Conservation (phyloP, 176 grass and related monocot genomes). For the Otatea glauca region DNA sequence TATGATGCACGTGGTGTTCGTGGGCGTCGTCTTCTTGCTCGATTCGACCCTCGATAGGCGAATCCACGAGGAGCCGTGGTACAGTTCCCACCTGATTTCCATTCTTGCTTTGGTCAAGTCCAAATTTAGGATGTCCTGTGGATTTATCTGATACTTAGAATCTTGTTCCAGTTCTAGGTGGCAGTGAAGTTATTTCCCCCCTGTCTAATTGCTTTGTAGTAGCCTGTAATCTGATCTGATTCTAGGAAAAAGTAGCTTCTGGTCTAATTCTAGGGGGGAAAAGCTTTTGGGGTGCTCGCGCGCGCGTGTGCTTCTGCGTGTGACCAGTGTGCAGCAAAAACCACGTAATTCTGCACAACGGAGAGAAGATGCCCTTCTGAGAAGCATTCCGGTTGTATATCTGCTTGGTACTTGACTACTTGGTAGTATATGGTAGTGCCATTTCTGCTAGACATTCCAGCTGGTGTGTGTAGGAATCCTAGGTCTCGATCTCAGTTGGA, state of each 20-base stretch:
- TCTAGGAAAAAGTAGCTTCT: background rate
- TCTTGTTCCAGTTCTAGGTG: slow-evolving; percentile 11
- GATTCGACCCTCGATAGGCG: slow-evolving; percentile 63
- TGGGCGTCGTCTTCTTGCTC: slow-evolving; percentile 72
- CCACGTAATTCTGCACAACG: background rate
- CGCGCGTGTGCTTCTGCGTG: background rate
- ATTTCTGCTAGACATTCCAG: background rate
- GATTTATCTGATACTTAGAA: slow-evolving; percentile 1
- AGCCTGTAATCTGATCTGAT: background rate
- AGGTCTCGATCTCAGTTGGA: slow-evolving; percentile 5
- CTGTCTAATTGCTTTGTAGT: background rate
- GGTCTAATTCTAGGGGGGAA: background rate
- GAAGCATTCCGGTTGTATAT: background rate
- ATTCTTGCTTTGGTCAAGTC: background rate
- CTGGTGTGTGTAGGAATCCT: background rate
- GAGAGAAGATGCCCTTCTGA: background rate
- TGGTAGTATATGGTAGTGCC: slow-evolving; percentile 2
- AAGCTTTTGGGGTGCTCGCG: background rate
- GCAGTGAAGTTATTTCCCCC: background rate
- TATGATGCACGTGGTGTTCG: slow-evolving; percentile 75
- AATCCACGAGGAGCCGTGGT: slow-evolving; percentile 71
- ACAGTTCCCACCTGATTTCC: slow-evolving; percentile 35
- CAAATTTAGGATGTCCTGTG: slow-evolving; percentile 2
- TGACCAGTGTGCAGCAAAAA: background rate
- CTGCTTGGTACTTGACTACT: background rate